Evolutionary conservation across 2,329 filamentous ascomycete genomes (phyloP), one percentile per base, ranked within the genome.

Genomic region (Fusarium paranaense): DNA sequence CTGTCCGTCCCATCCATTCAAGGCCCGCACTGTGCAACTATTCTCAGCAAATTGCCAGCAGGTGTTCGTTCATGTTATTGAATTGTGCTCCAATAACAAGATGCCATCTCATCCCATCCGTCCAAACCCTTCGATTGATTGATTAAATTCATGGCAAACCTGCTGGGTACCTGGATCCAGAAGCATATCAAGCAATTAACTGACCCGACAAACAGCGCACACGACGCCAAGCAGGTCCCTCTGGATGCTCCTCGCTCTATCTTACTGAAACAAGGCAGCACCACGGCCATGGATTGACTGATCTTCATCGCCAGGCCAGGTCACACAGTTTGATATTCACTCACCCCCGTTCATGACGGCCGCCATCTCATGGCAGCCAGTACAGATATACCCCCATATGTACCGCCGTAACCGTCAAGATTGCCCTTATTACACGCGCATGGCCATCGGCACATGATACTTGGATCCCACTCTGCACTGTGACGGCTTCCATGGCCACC

Each of bases 211-310:
- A 35, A 63, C 50, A 57, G 16, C 35, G 18, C 25, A 54, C 33
- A 20, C 32, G 37, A 33, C 32, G 69, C 40, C 16, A 32, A 62
- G 33, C 56, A 61, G 40, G 37, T 45, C 20, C 59, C 64, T 25
- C 50, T 30, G 62, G 54, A 38, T 32, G 52, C 73, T 67, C 65
- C 60, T 75, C 66, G 33, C 37, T 60, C 62, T 62, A 61, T 74
- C 64, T 72, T 70, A 69, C 69, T 74, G 69, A 74, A 75, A 74
- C 71, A 72, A 47, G 47, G 57, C 58, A 74, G 54, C 72, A 69
- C 50, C 68, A 62, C 35, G 33, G 40, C 62, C 61, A 67, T 72
- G 64, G 69, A 74, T 73, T 37, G 45, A 74, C 72, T 71, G 71
- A 74, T 73, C 72, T 74, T 73, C 72, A 73, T 70, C 47, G 38